phyloP scores from a whole-genome alignment of 495 filamentous ascomycete species.

The Delitschia confertaspora region DNA sequence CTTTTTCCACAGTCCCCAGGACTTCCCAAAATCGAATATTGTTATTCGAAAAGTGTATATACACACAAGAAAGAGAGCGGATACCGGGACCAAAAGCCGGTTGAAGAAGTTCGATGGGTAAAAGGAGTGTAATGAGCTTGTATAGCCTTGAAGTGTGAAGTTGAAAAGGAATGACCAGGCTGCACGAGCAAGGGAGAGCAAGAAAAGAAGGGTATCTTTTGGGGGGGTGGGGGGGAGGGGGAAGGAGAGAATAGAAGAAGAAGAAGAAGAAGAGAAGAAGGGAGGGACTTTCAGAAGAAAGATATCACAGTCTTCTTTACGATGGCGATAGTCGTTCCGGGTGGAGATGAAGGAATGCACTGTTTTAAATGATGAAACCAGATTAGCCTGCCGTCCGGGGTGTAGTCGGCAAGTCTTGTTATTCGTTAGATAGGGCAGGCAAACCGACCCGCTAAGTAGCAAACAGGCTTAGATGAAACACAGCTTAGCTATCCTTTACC shows the following conservation, averaged over 20 bases:
- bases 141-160: slow-evolving; percentile 2
- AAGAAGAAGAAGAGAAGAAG: slow-evolving; percentile 5
- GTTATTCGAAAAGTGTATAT: not conserved
- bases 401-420: no score
- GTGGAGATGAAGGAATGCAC: slow-evolving; percentile 24
- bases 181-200: not conserved
- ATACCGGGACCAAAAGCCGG: no score
- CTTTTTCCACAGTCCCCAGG: slow-evolving; percentile 15
- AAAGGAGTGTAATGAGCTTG: slow-evolving; percentile 22
- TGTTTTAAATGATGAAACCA: slow-evolving; percentile 21
- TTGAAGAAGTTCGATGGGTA: no score
- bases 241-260: slow-evolving; percentile 1
- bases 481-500: no score
- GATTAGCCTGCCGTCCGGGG: slow-evolving; percentile 8
- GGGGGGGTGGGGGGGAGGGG: slow-evolving; percentile 2
- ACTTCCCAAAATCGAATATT: slow-evolving; percentile 6
- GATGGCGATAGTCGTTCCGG: slow-evolving; percentile 9
- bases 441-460: no score
- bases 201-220: slow-evolving; percentile 12
- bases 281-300: slow-evolving; percentile 2
- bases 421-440: no score
- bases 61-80: no score
- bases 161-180: not conserved
- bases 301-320: slow-evolving; percentile 12
- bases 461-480: no score